Evolutionary conservation across 371 early-diverging fungal genomes (phyloP), one percentile per base, ranked within the genome.

Genomic region (Cokeromyces recurvatus): DNA sequence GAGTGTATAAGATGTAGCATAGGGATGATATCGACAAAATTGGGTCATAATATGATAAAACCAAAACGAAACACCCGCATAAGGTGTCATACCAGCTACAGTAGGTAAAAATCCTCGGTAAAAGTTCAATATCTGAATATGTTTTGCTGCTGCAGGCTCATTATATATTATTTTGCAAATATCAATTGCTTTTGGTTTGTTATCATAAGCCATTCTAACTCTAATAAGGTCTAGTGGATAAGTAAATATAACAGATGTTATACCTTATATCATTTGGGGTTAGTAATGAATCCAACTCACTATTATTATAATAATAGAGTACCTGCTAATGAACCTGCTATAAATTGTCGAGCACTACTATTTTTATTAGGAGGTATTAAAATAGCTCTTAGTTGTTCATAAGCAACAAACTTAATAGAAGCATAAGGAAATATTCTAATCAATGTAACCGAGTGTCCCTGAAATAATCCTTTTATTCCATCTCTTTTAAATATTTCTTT

Each of bases 351-450:
- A 29, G 60, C 54, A n/a, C 77, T 52, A 6, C 82, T 80, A 38
- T 79, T 75, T 22, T 44, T 29, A 3, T 73, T 56, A 4, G 62
- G 70, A 4, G 86, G 86, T 79, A 86, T 84, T 17, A 89, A 44
- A 6, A 48, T 31, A 22, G 58, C 62, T 56, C 83, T 80, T 57
- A 74, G 77, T 59, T 92, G 90, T 62, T 92, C 94, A 46, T 86
- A 90, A 4, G 87, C 79, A 80, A 94, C 87, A 58, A 91, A 95
- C 65, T 92, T 92, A 62, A 94, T 87, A 4, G 93, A 91, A 0
- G 94, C 92, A 56, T 92, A 95, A 4, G 95, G 95, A 59, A 92
- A 94, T 32, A 95, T 91, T 27, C 95, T 64, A 2, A 91, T 62
- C 6, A 95, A 64, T 14, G 92, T 94, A 22, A 90, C 94, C 17